phyloP scores from a whole-genome alignment of 164 flowering plant species.

The Tinospora cordifolia region DNA sequence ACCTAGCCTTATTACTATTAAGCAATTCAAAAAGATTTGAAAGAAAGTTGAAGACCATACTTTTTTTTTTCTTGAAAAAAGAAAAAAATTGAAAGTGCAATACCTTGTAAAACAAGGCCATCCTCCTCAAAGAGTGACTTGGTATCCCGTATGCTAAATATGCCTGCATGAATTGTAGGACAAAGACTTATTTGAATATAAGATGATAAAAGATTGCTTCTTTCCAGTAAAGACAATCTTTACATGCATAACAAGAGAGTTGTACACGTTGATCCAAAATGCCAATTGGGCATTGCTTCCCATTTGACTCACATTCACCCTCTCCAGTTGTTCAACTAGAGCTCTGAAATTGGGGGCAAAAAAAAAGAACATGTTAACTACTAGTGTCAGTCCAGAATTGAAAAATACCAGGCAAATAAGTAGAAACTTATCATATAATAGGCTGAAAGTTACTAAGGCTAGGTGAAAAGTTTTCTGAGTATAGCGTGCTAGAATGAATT shows the following conservation, averaged over 20 bases:
- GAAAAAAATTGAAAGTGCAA: constrained; percentile 9
- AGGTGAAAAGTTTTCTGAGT: not conserved
- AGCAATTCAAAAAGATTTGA: not conserved
- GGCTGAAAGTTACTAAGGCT: not conserved
- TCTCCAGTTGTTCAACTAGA: constrained; percentile 75
- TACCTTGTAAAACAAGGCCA: constrained; percentile 92
- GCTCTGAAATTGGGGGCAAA: constrained; percentile 44
- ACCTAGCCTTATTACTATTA: not conserved
- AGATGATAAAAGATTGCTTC: constrained; percentile 2
- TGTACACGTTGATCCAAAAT: constrained; percentile 88
- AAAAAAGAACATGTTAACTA: constrained; percentile 3
- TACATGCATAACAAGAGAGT: constrained; percentile 92
- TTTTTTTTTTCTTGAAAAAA: too few relatives aligned
- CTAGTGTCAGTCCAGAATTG: not conserved
- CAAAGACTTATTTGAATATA: constrained; percentile 9
- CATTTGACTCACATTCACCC: constrained; percentile 56
- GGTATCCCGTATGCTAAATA: constrained; percentile 82
- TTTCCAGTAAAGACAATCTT: constrained; percentile 6
- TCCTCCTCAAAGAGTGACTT: constrained; percentile 55
- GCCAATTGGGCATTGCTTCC: constrained; percentile 58
- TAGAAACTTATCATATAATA: too few relatives aligned
- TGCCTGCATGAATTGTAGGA: constrained; percentile 41
- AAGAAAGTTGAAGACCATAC: not conserved
- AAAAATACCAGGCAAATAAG: not conserved
- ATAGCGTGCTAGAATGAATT: too few relatives aligned